Base-by-base conservation (phyloP, 345 rosid genomes). In the Eucalyptus albens region DNA sequence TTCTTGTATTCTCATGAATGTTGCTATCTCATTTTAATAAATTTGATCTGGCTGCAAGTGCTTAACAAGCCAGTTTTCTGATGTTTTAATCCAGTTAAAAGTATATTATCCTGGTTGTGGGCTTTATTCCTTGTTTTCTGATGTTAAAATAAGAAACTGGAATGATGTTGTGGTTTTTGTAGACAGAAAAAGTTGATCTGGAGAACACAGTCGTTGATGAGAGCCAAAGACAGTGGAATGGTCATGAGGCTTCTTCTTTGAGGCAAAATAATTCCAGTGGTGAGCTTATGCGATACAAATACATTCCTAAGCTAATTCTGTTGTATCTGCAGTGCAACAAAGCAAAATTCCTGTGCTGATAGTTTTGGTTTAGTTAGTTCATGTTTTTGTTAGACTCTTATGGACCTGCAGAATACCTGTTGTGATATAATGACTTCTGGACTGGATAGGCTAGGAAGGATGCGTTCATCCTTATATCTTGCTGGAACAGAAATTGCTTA, bases 121-220 rank as follows among this genome's bases (percentile, higher is more conserved):
- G 69, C 45, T 50, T 50, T n/a, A 27, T 77, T 22, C 85, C 47
- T 50, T 87, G 50, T 55, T 86, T 87, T 60, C 88, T 87, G 69
- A 40, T 69, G 85, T 88, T 62, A 81, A 60, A 49, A 49, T 88
- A n/a, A 89, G 90, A 85, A 89, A 42, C 88, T 50, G 47, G 85
- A 77, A 77, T 77, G 85, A 77, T 77, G 85, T 40, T 77, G 85
- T 77, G 85, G 85, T 40, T 90, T 93, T 65, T 94, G 90, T 93
- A 98, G 99, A 96, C 99, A 88, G 99, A 98, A 93, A 98, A 98
- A 92, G 99, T 98, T 90, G 99, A 98, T 94, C 93, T 98, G 94
- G 99, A 98, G 93, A 97, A 98, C 89, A 98, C 99, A 11, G 99
- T 98, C 37, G 97, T 98, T 92, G 99, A 96, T 89, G 99, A 97